These are phyloP conservation scores for Umbelopsis sp. DNA, from an alignment of 371 early-diverging fungal genomes.

Conservation along the genomic window DNA sequence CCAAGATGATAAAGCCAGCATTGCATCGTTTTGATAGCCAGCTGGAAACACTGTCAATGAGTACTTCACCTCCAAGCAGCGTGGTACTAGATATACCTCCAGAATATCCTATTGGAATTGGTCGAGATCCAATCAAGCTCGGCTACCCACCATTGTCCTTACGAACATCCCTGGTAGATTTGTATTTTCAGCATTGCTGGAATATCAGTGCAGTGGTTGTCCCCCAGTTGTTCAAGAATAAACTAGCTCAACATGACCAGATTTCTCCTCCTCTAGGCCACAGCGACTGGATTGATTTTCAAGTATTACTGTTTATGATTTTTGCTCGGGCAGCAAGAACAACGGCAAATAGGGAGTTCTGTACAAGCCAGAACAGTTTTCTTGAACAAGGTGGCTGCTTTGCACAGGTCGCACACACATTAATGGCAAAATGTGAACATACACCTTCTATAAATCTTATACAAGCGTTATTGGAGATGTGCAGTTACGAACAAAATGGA, in stretches of 20 bases:
- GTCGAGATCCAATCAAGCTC: neutral
- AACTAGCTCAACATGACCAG: neutral
- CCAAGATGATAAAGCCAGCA: neutral
- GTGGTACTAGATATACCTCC: neutral
- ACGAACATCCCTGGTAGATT: neutral
- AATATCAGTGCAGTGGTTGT: neutral
- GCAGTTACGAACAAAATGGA: neutral
- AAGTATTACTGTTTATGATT: constrained; percentile 2
- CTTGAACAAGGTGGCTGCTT: constrained; percentile 2
- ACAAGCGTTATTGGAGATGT: constrained; percentile 11
- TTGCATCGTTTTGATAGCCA: neutral
- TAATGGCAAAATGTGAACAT: neutral
- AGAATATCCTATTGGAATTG: neutral
- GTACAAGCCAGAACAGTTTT: neutral
- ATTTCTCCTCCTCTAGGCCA: neutral
- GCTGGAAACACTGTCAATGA: neutral
- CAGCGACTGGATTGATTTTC: constrained; percentile 2
- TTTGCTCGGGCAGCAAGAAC: neutral
- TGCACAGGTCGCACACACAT: neutral
- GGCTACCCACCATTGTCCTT: neutral
- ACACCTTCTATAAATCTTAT: constrained; percentile 1
- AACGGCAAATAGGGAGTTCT: neutral
- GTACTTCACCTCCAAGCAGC: neutral
- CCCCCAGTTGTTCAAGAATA: neutral
- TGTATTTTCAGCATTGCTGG: constrained; percentile 8